Percentiles rank a stretch among this genome's conserved stretches.
Evolutionary conservation across 768 basidiomycete genomes (phyloP).

Genomic region (Austroboletus festivus): DNA sequence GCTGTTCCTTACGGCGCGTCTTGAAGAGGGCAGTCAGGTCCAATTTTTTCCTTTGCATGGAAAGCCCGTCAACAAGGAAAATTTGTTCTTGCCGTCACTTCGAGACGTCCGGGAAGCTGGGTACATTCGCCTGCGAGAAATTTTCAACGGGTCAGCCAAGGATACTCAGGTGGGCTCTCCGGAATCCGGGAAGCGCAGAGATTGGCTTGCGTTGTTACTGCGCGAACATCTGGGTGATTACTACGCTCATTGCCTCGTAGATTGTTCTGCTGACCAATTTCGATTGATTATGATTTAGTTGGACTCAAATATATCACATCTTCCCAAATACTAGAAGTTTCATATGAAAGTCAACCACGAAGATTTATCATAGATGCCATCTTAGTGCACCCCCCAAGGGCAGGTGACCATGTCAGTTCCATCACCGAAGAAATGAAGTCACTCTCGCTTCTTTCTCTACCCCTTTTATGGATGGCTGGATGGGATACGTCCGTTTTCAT

Average conservation of each 20-base stretch:
- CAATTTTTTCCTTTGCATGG: constrained; percentile 49
- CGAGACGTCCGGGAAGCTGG: constrained; percentile 49
- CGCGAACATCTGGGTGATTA: constrained; percentile 66
- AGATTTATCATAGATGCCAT: constrained; percentile 55
- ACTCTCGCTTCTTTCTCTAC: constrained; percentile 41
- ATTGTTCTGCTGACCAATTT: constrained; percentile 3
- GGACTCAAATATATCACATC: constrained; percentile 66
- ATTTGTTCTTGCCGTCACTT: constrained; percentile 49
- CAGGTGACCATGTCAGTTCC: constrained; percentile 23
- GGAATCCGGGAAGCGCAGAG: constrained; percentile 38
- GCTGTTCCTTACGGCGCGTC: constrained; percentile 57
- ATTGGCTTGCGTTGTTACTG: constrained; percentile 68
- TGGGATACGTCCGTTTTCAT: constrained; percentile 67
- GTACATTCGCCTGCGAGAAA: constrained; percentile 52
- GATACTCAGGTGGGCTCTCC: constrained; percentile 15
- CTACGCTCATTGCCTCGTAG: not conserved
- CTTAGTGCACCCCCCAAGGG: constrained; percentile 26
- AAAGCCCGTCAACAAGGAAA: constrained; percentile 32
- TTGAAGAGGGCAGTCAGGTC: constrained; percentile 47
- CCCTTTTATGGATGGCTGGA: constrained; percentile 55
- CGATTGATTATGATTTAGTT: constrained; percentile 41
- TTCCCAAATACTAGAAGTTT: constrained; percentile 57
- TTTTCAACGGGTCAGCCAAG: constrained; percentile 22
- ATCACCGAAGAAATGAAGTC: constrained; percentile 42
- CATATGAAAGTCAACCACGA: constrained; percentile 59